phyloP scores from a whole-genome alignment of 2,329 filamentous ascomycete genomes.

The Penicillium thymicola region DNA sequence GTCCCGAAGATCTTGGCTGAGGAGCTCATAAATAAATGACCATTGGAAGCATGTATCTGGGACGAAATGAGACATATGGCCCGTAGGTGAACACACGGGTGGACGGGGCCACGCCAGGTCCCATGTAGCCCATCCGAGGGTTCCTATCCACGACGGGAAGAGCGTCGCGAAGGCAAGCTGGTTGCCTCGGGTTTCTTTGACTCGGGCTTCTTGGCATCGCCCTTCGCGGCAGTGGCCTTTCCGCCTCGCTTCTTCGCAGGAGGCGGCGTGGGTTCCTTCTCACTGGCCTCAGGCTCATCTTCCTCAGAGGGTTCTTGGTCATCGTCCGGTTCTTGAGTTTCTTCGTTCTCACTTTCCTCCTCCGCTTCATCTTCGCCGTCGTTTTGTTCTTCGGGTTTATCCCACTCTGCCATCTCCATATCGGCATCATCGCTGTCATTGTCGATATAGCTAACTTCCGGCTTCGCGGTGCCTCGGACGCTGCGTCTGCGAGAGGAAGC shows the following conservation, averaged over 20 bases:
- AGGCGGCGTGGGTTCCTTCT: conserved; percentile 18
- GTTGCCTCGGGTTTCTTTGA: conserved; percentile 3
- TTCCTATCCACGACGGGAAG: conserved; percentile 19
- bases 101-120: not conserved
- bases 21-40: not conserved
- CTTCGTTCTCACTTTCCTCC: conserved; percentile 18
- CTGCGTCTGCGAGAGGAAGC: conserved; percentile 39
- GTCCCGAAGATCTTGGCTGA: not conserved
- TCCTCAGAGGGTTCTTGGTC: conserved; percentile 9
- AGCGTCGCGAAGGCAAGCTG: conserved; percentile 21
- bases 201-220: conserved; percentile 9
- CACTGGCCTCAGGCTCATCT: conserved; percentile 13
- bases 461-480: conserved; percentile 34
- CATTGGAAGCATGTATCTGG: not conserved
- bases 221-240: conserved; percentile 8
- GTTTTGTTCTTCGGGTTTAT: conserved; percentile 28
- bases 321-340: conserved; percentile 6
- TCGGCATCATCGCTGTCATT: conserved; percentile 46
- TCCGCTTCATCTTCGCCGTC: conserved; percentile 27
- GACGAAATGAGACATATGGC: not conserved
- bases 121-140: not conserved
- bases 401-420: conserved; percentile 41
- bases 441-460: conserved; percentile 44
- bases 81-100: not conserved
- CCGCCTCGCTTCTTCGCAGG: conserved; percentile 15